Percentiles rank a stretch among this genome's conserved stretches.
phyloP scores from a whole-genome alignment of 2,329 filamentous ascomycete species.

The Penicillium aurantiogriseum region DNA sequence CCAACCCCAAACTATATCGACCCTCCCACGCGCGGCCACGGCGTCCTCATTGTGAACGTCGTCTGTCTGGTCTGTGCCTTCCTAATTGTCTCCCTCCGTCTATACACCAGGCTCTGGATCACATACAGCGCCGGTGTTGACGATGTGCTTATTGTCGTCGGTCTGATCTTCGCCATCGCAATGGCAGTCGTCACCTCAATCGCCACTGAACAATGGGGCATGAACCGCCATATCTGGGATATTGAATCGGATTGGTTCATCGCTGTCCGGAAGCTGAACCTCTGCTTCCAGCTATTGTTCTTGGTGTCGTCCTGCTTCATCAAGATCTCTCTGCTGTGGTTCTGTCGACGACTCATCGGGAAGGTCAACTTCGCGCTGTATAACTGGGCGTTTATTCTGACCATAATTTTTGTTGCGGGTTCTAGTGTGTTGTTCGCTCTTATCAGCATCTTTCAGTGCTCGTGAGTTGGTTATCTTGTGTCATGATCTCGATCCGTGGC shows the following conservation, averaged over 20 bases:
- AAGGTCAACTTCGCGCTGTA: conserved; percentile 29
- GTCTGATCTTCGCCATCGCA: conserved; percentile 42
- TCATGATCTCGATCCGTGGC: background rate
- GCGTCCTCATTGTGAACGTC: conserved; percentile 43
- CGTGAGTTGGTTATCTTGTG: conserved; percentile 29
- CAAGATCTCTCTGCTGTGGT: conserved; percentile 41
- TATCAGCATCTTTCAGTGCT: conserved; percentile 42
- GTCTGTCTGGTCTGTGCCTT: conserved; percentile 42
- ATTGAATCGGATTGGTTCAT: conserved; percentile 31
- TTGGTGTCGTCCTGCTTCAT: conserved; percentile 34
- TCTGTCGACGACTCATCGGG: conserved; percentile 36
- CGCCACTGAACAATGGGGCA: conserved; percentile 34
- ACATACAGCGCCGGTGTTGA: conserved; percentile 49
- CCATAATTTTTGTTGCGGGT: conserved; percentile 34
- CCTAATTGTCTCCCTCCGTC: conserved; percentile 43
- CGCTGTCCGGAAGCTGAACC: conserved; percentile 36
- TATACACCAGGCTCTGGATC: conserved; percentile 49
- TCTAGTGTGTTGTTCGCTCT: conserved; percentile 34
- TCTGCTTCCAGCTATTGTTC: conserved; percentile 40
- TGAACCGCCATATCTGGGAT: conserved; percentile 46
- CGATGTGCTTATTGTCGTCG: conserved; percentile 47
- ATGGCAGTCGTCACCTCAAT: conserved; percentile 37
- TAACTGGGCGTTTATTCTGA: conserved; percentile 25
- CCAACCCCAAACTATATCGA: conserved; percentile 50
- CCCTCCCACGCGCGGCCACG: conserved; percentile 46